Base-by-base conservation (phyloP, 2,329 filamentous ascomycete genomes). In the Rasamsonia emersonii region DNA sequence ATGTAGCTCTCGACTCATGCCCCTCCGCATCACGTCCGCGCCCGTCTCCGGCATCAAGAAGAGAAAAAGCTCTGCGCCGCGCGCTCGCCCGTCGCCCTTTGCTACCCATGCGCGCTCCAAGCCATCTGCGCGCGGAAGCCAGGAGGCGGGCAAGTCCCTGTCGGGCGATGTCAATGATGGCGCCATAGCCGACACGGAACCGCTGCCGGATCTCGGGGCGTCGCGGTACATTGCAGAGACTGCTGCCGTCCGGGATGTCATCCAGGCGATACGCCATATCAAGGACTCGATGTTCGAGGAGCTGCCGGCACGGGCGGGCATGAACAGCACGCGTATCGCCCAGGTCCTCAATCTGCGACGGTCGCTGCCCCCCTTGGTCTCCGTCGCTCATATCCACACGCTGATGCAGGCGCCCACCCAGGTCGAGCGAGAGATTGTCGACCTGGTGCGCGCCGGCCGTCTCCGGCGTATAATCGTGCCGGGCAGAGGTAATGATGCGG, bases 241-340 rank as follows among this genome's bases (percentile, higher is more conserved):
- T 11, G 50, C 66, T 1, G 52, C 59, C 4, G 63, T 68, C 10
- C 53, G 59, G 27, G 64, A 67, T 52, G 67, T 75, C 4, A 55
- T 64, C 5, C 65, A 73, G 41, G 70, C 70, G 9, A 66, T 75
- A 19, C 64, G 61, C 14, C 54, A 54, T 9, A 60, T 37, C 3
- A 40, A 31, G 7, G 21, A 31, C 9, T 31, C 56, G 18, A 73
- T 73, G 60, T 79, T 78, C 44, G 66, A 66, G 30, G 57, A 67
- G 8, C 56, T 79, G 11, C 75, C 76, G 0, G 33, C 56, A 13
- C 61, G 65, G 7, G 64, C 71, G 1, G 75, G 75, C 3, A 77
- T 80, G 74, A 75, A 73, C 46, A 75, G 71, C 37, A 70, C 66
- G 6, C 65, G 71, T 7, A 77, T 77, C 27, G 67, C 73, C 4